phyloP scores from a whole-genome alignment of 345 rosid species.

The Gossypium ekmanianum region DNA sequence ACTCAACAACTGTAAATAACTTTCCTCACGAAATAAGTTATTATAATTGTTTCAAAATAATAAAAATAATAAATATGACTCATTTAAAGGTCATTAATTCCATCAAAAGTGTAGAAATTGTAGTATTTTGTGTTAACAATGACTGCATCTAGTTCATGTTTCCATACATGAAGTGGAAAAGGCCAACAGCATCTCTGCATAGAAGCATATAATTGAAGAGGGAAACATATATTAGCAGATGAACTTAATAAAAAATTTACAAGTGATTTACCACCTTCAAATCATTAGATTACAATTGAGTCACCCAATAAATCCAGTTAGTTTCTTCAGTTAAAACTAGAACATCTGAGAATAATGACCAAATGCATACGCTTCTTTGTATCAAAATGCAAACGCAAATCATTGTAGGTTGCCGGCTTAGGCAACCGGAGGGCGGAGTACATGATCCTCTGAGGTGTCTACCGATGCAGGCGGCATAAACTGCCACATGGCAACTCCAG shows the following conservation, averaged over 20 bases:
- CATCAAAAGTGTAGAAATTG: no score
- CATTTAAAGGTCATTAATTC: no score
- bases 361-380: slow-evolving; percentile 35
- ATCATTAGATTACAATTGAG: slow-evolving; percentile 21
- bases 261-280: slow-evolving; percentile 29
- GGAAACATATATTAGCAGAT: not conserved
- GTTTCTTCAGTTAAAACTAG: slow-evolving; percentile 30
- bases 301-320: slow-evolving; percentile 46
- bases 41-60: no score
- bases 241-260: slow-evolving; percentile 49
- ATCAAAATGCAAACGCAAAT: slow-evolving; percentile 38
- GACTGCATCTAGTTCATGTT: no score
- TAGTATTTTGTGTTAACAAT: no score
- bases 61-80: no score
- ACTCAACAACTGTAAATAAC: no score
- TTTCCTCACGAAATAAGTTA: no score
- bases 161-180: no score
- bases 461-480: slow-evolving; percentile 91
- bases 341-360: slow-evolving; percentile 33
- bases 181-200: not conserved
- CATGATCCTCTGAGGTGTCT: slow-evolving; percentile 94
- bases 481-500: slow-evolving; percentile 98
- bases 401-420: slow-evolving; percentile 24
- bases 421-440: slow-evolving; percentile 89
- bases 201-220: not conserved